Evolutionary conservation across 495 filamentous ascomycete species (phyloP).

Genomic region (Cryomyces minteri): DNA sequence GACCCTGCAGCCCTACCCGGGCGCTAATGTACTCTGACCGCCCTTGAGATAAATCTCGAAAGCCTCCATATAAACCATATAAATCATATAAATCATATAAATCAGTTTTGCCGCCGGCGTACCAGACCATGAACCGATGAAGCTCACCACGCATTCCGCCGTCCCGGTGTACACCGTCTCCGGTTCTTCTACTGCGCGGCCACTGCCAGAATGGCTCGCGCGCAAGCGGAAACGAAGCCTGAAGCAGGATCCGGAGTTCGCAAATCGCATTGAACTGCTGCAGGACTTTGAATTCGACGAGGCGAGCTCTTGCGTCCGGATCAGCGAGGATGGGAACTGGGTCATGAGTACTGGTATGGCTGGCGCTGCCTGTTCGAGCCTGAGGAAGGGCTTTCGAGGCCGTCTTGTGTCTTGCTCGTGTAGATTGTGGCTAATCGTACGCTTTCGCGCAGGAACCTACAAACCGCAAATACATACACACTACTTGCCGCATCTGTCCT

Average conservation of each 20-base stretch:
- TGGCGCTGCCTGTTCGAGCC: not conserved
- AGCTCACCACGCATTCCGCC: constrained; percentile 68
- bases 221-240: constrained; percentile 80
- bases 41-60: too few species aligned
- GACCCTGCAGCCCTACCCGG: too few species aligned
- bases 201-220: constrained; percentile 88
- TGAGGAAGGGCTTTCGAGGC: too few species aligned
- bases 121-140: constrained; percentile 33
- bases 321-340: constrained; percentile 95
- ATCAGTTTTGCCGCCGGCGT: too few species aligned
- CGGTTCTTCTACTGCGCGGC: constrained; percentile 74
- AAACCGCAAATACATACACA: constrained; percentile 97
- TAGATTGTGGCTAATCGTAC: not conserved
- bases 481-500: constrained; percentile 76
- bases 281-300: constrained; percentile 99
- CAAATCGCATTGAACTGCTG: constrained; percentile 82
- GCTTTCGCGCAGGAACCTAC: constrained; percentile 40
- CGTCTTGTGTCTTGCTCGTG: not conserved
- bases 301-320: constrained; percentile 78
- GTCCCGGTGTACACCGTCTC: constrained; percentile 95
- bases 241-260: constrained; percentile 83
- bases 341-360: constrained; percentile 83
- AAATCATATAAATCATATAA: too few species aligned
- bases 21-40: too few species aligned
- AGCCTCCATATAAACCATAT: too few species aligned